phyloP scores from a whole-genome alignment of 768 basidiomycete species.

The Clitopilus hobsonii region DNA sequence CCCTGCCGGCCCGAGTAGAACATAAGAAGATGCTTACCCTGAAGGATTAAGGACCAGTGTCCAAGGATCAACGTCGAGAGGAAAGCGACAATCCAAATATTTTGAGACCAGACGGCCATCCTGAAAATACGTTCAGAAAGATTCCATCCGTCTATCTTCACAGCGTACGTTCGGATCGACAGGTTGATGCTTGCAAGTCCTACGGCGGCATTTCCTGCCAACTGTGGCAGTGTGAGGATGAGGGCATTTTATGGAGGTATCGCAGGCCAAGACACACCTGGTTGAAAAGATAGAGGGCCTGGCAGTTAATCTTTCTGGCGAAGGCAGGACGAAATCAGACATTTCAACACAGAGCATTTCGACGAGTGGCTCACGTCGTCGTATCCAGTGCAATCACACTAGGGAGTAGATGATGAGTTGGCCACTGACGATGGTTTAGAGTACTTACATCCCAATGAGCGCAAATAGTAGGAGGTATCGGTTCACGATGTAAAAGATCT shows the following conservation, averaged over 20 bases:
- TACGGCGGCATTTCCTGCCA: slow-evolving; percentile 39
- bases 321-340: neutral
- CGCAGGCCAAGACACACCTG: too few relatives aligned
- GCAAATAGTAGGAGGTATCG: slow-evolving; percentile 62
- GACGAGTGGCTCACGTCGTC: slow-evolving; percentile 26
- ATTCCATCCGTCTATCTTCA: neutral
- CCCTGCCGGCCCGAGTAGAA: neutral
- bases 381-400: slow-evolving; percentile 52
- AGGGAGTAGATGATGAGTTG: neutral
- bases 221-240: too few relatives aligned
- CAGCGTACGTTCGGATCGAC: slow-evolving; percentile 50
- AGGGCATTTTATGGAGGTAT: too few relatives aligned
- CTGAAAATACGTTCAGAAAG: slow-evolving; percentile 8
- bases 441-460: slow-evolving; percentile 61
- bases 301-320: slow-evolving; percentile 49
- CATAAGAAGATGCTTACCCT: slow-evolving; percentile 34
- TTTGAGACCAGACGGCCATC: slow-evolving; percentile 65
- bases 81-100: slow-evolving; percentile 42
- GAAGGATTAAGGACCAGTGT: slow-evolving; percentile 68
- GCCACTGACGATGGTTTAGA: neutral
- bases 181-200: slow-evolving; percentile 59
- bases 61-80: slow-evolving; percentile 57
- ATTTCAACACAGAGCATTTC: neutral
- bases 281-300: slow-evolving; percentile 60
- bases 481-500: slow-evolving; percentile 67